Evolutionary conservation across 1,139 yeast species (phyloP).

Genomic region (Scheffersomyces cryptocercus): DNA sequence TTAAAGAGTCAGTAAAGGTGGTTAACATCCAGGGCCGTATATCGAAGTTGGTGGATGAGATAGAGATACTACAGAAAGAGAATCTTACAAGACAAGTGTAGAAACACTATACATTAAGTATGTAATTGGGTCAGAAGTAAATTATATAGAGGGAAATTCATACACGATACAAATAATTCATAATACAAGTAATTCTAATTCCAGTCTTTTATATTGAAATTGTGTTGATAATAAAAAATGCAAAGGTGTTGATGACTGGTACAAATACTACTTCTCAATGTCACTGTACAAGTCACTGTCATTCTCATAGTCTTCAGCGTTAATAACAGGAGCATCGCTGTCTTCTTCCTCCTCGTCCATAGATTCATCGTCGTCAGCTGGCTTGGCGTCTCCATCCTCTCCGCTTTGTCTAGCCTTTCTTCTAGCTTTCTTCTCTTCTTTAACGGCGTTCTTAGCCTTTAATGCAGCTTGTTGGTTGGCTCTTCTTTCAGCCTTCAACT

Average conservation of each 20-base stretch:
- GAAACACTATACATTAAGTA: too few relatives aligned
- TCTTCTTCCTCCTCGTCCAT: constrained; percentile 20
- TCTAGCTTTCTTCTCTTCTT: constrained; percentile 71
- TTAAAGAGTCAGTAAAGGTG: constrained; percentile 28
- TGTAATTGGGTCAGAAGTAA: too few relatives aligned
- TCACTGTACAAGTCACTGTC: constrained; percentile 53
- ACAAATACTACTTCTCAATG: constrained; percentile 17
- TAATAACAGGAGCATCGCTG: constrained; percentile 34
- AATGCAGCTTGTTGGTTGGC: constrained; percentile 80
- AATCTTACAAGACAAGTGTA: too few relatives aligned
- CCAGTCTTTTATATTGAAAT: too few relatives aligned
- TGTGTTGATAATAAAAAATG: too few relatives aligned
- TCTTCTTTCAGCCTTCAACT: constrained; percentile 70
- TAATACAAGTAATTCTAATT: too few relatives aligned
- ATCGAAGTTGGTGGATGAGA: constrained; percentile 5
- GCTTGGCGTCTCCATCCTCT: constrained; percentile 21
- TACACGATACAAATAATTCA: too few relatives aligned
- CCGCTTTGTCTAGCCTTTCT: constrained; percentile 60
- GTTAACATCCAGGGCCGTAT: constrained; percentile 28
- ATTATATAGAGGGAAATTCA: too few relatives aligned
- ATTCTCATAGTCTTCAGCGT: constrained; percentile 49
- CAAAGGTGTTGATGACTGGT: too few relatives aligned
- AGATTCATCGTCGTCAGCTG: constrained; percentile 18
- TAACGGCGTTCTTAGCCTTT: constrained; percentile 70
- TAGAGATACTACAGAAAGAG: background rate